Evolutionary conservation across 208 protist species (phyloP), one percentile per base, ranked within the genome.

Genomic region (Porcisia hertigi): DNA sequence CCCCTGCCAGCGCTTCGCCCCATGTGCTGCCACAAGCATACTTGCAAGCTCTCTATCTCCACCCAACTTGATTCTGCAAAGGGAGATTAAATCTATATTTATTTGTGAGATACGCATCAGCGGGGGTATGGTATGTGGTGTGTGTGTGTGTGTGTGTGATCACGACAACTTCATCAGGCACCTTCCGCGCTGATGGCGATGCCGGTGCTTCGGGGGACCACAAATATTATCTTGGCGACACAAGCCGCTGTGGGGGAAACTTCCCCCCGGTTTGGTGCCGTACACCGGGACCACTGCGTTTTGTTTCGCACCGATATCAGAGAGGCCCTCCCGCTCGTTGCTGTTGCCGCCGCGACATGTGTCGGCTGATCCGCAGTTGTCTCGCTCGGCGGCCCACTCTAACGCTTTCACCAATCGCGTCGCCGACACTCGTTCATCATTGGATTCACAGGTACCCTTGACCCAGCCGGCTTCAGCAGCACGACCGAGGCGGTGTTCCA

Each of bases 221-320:
- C 63, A 18, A 1, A 8, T 20, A 20, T 23, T 18, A 1, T 49
- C 39, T 4, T 49, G 39, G 7, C 23, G 63, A 67, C 18, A 30
- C n/a, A 2, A 67, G 9, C 0, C 20, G 18, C 11, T 20, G 39
- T 20, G 8, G 41, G 9, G 45, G 63, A 49, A 5, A 47, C 5
- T 30, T 30, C 54, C 54, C 54, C 65, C 45, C 3, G 43, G 12
- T 41, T 47, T 81, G 5, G 64, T 81, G 64, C 6, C 77, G n/a
- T 72, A 73, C 71, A 81, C 77, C 1, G 55, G 49, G 41, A 81
- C 77, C 18, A 81, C 77, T 0, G 77, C 70, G 12, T 81, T 81
- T 54, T 45, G 73, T n/a, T 49, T 81, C 7, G 55, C 49, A 52
- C 54, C 77, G 1, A 57, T 41, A 67, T 11, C 41, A 67, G 63